Evolutionary conservation across 257 asterid species (phyloP), one percentile per base, ranked within the genome.

Genomic region (Agastache rugosa): DNA sequence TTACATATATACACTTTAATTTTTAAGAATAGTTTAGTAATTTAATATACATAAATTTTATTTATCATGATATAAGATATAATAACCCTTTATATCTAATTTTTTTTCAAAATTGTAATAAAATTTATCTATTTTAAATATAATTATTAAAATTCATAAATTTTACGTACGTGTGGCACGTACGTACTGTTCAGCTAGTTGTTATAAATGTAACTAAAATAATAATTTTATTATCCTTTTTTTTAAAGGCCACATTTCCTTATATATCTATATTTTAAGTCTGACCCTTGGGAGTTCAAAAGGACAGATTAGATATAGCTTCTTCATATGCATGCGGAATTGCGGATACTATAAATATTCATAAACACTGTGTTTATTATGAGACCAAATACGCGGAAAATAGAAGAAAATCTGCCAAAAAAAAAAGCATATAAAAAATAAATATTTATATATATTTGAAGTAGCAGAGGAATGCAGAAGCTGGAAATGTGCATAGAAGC

Each of bases 401-500:
- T 16, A 67, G 73, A 73, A 67, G 62, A 27, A 53, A 78, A 44
- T 2, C 2, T 41, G 0, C 34, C 25, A 19, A 16, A 34, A 6
- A 16, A 34, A 1, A 6, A 16, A 37, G 15, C 0, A 11, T 14
- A 2, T 12, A 2, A 34, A 15, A 37, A 1, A 27, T 1, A 22
- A 1, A 39, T 3, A 19, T 1, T 4, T 15, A 7, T 9, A 2
- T 19, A 4, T 29, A 51, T 55, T 29, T 14, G 67, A 41, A 42
- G 60, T 0, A 35, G 42, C 23, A 12, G 51, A 29, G 39, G 2
- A 44, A 69, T 79, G 80, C 80, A 79, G 77, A 80, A 75, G 63
- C 34, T 80, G 74, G 81, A 71, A 75, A 80, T 80, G 69, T 80
- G 79, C 74, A 19, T 80, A 29, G 69, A 42, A 47, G 29, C 74